Evolutionary conservation across 176 grass and related monocot genomes (phyloP), one percentile per base, ranked within the genome.

Genomic region (Musa troglodytarum): DNA sequence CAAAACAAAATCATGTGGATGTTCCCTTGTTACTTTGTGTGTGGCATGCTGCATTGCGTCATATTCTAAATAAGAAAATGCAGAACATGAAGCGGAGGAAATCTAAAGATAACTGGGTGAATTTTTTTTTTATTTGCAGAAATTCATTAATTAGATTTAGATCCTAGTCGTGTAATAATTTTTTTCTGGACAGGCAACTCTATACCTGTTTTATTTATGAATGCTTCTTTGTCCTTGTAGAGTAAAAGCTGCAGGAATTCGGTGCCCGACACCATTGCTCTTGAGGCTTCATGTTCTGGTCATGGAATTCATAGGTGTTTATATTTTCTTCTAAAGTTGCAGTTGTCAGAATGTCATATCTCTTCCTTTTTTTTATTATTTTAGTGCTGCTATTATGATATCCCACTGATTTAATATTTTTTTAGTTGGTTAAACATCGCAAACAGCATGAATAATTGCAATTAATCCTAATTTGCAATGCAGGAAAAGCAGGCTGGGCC

Each of bases 291-390:
- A 98, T 93, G 82, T 98, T 82, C 75, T 98, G 63, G 90, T 89
- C 82, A 93, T 98, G 95, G 95, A 98, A 65, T 98, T 98, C 83
- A 93, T 98, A 69, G 95, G 95, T 98, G 80, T 68, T 57, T 73
- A 9, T 85, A 50, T 12, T 8, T 28, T 68, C 13, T 49, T 52
- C 13, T 50, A 49, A 43, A 11, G 73, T 21, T 17, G 4, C 55
- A 76, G 15, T 62, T 63, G 51, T 22, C 11, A 43, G 16, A 3
- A 62, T 23, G 20, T 63, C 8, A 9, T 50, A 49, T 63, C 3
- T 63, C 50, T 6, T 53, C 25, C 4, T 15, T 9, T 34, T 9
- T 34, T 43, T 11, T 43, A 2, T 49, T 51, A 21, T n/a, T 68
- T 16, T 12, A n/a, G 16, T n/a, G 50, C 21, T 20, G 5, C 1